These are phyloP conservation scores for Solanum verrucosum DNA, from an alignment of 257 asterid species.

Conservation along the genomic window DNA sequence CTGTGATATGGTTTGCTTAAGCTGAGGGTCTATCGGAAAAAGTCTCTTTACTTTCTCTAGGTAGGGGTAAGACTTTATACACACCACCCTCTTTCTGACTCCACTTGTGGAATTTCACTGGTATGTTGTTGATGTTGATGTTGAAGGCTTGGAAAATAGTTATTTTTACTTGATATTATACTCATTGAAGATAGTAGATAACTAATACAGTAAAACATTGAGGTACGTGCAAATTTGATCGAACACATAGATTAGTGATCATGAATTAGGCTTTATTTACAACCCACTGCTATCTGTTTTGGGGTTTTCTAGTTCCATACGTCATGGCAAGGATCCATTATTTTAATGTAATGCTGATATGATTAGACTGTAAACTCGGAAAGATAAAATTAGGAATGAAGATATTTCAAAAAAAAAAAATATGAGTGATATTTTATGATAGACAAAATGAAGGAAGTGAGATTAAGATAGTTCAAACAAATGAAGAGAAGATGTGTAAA, in stretches of 20 bases:
- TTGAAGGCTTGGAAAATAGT: not conserved
- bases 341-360: not conserved
- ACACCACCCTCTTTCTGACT: not conserved
- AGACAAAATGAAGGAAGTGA: not conserved
- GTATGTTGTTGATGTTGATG: not conserved
- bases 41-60: not conserved
- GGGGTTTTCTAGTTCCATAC: constrained; percentile 87
- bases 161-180: not conserved
- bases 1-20: not conserved
- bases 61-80: not conserved
- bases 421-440: not conserved
- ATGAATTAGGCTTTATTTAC: constrained; percentile 90
- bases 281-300: constrained; percentile 78
- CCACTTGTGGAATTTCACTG: too few relatives aligned
- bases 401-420: too few relatives aligned
- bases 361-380: not conserved
- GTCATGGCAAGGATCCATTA: constrained; percentile 52
- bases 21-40: not conserved
- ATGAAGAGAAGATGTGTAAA: not conserved
- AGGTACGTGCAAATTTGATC: not conserved
- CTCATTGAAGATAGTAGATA: not conserved
- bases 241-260: constrained; percentile 14
- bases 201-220: not conserved
- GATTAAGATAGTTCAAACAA: not conserved
- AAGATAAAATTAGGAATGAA: not conserved